Base-by-base conservation (phyloP, 345 rosid genomes). In the Citropsis articulata region DNA sequence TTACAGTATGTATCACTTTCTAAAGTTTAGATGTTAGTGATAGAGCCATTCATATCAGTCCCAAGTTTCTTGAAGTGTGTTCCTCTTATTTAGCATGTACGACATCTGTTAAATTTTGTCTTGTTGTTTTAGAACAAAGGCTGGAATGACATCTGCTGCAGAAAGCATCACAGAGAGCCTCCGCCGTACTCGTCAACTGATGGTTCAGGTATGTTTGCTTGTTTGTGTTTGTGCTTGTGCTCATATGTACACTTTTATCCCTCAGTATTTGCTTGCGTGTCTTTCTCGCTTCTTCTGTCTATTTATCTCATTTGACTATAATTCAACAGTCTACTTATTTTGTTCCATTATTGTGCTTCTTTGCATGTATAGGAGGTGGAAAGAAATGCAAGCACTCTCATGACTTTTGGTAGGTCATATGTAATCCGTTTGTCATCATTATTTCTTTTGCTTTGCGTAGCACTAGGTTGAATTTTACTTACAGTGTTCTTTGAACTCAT, bases 81-180 rank as follows among this genome's bases (percentile, higher is more conserved):
- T 73, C 55, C 55, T 50, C 27, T 50, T 72, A 50, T 61, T 28
- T 74, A 28, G 45, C 76, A 21, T 71, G 13, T 9, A n/a, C 45
- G 6, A 25, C 31, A n/a, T 66, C 21, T 10, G 57, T 8, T 71
- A 48, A 53, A 35, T 21, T 62, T 24, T 50, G 45, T 30, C 36
- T 68, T 67, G 42, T 22, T 67, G 55, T 22, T 71, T 16, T 76
- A 96, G 99, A 90, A 92, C 98, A 48, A 94, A 94, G 83, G 97
- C 91, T 78, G 99, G 99, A 69, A 89, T 96, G 92, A 91, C 94
- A 73, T 94, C 97, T 62, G 98, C 97, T 77, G 95, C 99, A 69
- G 99, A 94, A 85, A 92, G 95, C 87, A 92, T 96, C 82, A 96
- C 98, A 5, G 99, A 96, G 64, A 96, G 99, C 84, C 98, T 96